These are phyloP conservation scores for Astrothelium subdiscretum DNA, from an alignment of 495 filamentous ascomycete species.

Conservation along the genomic window DNA sequence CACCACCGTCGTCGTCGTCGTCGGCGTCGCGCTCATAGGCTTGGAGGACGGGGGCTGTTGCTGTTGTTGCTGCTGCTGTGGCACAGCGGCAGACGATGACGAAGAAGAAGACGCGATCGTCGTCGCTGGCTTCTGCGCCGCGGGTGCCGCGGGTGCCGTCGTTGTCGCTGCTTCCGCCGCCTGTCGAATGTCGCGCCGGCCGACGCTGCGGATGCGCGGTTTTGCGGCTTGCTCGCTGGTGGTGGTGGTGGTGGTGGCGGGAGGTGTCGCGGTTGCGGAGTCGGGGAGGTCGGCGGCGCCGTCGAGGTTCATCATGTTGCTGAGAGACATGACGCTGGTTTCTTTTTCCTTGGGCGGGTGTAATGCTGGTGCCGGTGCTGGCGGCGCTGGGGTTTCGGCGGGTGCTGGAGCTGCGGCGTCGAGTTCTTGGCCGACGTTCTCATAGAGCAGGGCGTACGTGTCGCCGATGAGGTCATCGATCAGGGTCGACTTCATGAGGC, in stretches of 20 bases:
- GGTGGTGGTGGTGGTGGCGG: slow-evolving; percentile 13
- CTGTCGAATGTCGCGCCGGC: slow-evolving; percentile 51
- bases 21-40: no score
- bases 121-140: background rate
- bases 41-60: no score
- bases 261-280: background rate
- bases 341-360: slow-evolving; percentile 10
- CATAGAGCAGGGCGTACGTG: slow-evolving; percentile 71
- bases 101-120: background rate
- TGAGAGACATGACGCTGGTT: slow-evolving; percentile 18
- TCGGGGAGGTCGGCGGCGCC: slow-evolving; percentile 9
- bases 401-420: slow-evolving; percentile 14
- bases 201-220: slow-evolving; percentile 46
- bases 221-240: slow-evolving; percentile 27
- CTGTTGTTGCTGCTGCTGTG: no score
- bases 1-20: slow-evolving; percentile 13
- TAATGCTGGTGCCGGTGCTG: slow-evolving; percentile 6
- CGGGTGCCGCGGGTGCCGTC: background rate
- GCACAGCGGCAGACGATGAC: background rate
- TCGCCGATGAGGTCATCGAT: slow-evolving; percentile 89
- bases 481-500: slow-evolving; percentile 67
- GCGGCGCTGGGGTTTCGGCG: slow-evolving; percentile 4
- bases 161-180: slow-evolving; percentile 47
- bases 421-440: slow-evolving; percentile 30
- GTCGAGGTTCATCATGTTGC: slow-evolving; percentile 23